Base-by-base conservation (phyloP, 1,139 yeast species). In the Yamadazyma dushanensis region DNA sequence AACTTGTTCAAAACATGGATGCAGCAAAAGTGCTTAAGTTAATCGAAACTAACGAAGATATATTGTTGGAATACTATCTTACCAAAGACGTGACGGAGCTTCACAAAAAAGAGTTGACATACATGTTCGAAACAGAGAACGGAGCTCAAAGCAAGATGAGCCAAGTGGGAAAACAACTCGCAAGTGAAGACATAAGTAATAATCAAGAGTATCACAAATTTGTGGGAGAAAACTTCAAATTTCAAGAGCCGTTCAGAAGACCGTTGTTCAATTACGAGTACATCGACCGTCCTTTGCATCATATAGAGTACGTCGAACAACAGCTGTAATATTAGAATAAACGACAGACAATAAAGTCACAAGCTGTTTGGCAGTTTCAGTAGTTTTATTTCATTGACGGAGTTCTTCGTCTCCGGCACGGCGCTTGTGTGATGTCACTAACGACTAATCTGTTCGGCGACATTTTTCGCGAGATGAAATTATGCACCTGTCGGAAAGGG, bases 81-180 rank as follows among this genome's bases (percentile, higher is more conserved):
- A 54, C 65, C 5, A 48, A 54, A 24, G 53, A 61, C 15, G 40
- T 53, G 3, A 66, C 73, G 2, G 49, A 40, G 10, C 45, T 59
- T 16, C 75, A 68, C 41, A 59, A 52, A 26, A 33, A 45, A 11
- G 73, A 69, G 40, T 50, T 63, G 39, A 37, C 55, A 1, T 50
- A 47, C 29, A 38, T 59, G 37, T 60, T 59, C 25, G 50, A 59
- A 21, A 32, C 49, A 33, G 53, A 55, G 2, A 36, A 50, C 15
- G 61, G 57, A 6, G 45, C 23, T 8, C 37, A 48, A n/a, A 46
- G 52, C 15, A 23, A 25, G 13, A 22, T 35, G 25, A 35, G 42
- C 19, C 36, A 42, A 13, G 39, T 33, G 9, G 36, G 38, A n/a
- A 15, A 33, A 26, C 31, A 38, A 20, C 27, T 41, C 23, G 30